phyloP scores from a whole-genome alignment of 2,329 filamentous ascomycete genomes.

The Alternaria alternata region DNA sequence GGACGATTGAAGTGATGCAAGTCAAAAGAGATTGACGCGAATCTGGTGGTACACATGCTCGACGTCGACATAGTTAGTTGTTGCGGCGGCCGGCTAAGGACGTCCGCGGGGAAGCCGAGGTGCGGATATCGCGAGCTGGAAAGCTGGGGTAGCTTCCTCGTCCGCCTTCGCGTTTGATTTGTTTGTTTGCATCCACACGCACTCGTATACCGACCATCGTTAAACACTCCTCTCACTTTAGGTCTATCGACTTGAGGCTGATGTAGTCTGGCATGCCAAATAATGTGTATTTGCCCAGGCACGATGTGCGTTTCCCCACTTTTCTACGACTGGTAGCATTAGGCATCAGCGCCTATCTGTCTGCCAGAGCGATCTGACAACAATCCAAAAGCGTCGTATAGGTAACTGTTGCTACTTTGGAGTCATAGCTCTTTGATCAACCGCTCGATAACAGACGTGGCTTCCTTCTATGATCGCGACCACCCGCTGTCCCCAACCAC shows the following conservation, averaged over 20 bases:
- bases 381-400: background rate
- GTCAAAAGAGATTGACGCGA: background rate
- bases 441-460: slow-evolving; percentile 3
- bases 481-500: background rate
- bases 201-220: background rate
- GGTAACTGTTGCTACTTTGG: background rate
- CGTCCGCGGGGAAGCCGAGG: slow-evolving; percentile 47
- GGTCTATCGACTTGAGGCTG: background rate
- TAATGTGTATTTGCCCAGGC: background rate
- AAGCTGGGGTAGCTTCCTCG: slow-evolving; percentile 3
- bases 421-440: background rate
- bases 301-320: background rate
- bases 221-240: background rate
- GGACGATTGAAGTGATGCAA: background rate
- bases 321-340: background rate
- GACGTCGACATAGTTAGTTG: slow-evolving; percentile 41
- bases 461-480: background rate
- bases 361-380: background rate
- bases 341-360: background rate
- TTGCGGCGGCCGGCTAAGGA: slow-evolving; percentile 37
- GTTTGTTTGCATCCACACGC: slow-evolving; percentile 1
- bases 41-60: slow-evolving; percentile 23
- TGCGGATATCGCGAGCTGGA: slow-evolving; percentile 20
- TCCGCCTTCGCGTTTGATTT: background rate
- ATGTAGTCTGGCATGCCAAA: background rate